phyloP scores from a whole-genome alignment of 768 basidiomycete species.

The Postia placenta region DNA sequence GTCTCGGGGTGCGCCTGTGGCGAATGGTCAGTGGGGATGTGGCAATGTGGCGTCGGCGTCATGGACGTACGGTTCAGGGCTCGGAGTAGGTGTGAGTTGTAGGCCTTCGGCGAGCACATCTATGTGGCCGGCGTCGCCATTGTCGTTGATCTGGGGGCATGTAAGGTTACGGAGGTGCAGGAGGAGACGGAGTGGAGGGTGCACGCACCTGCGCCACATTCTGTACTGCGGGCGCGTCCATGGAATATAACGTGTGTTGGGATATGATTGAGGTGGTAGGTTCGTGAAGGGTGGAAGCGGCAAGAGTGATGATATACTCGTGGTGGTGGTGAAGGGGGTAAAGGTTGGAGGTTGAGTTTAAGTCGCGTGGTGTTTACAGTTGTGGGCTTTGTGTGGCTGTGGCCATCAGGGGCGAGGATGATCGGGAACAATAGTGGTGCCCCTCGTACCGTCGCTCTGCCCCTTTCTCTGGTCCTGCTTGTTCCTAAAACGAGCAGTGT shows the following conservation, averaged over 20 bases:
- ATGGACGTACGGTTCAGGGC: not conserved
- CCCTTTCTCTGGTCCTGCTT: not conserved
- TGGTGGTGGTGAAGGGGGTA: not conserved
- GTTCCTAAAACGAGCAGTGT: too few relatives aligned
- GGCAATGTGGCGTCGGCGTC: not conserved
- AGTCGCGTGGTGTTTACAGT: too few relatives aligned
- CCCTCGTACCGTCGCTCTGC: not conserved
- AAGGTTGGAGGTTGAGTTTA: not conserved
- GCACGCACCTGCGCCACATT: not conserved
- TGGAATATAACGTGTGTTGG: too few relatives aligned
- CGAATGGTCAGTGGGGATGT: not conserved
- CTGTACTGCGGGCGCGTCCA: not conserved
- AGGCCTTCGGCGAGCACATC: not conserved
- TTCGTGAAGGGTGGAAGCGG: too few relatives aligned
- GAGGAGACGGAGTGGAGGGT: not conserved
- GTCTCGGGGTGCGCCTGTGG: not conserved
- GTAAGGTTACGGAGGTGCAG: not conserved
- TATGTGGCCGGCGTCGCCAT: not conserved
- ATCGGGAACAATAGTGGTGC: not conserved
- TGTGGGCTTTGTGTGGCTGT: too few relatives aligned
- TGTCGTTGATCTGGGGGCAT: not conserved
- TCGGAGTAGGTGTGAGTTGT: too few relatives aligned
- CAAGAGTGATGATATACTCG: not conserved
- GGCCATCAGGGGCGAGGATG: too few relatives aligned
- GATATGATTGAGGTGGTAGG: too few relatives aligned